Percentiles rank a stretch among this genome's conserved stretches.
These are phyloP conservation scores for Kandelia obovata DNA, from an alignment of 345 rosid species.

Conservation along the genomic window DNA sequence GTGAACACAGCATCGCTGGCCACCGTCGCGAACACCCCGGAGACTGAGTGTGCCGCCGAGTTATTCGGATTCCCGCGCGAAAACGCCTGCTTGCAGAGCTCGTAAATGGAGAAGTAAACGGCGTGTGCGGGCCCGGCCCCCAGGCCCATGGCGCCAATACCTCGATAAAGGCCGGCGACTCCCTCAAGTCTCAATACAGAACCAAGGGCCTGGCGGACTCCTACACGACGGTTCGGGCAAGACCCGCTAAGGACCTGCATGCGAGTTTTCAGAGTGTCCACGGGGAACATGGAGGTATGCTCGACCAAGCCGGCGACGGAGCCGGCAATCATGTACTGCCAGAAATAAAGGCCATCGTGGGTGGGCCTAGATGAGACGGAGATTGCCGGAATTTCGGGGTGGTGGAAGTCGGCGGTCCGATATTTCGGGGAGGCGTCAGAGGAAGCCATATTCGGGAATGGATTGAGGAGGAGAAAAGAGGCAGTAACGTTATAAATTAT, in stretches of 20 bases:
- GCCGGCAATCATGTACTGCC: conserved; percentile 29
- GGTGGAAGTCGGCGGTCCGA: conserved; percentile 16
- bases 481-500: not conserved
- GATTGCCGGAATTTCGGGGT: conserved; percentile 1
- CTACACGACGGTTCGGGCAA: not conserved
- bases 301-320: conserved; percentile 27
- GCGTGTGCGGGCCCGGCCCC: conserved; percentile 32
- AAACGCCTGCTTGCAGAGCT: conserved; percentile 16
- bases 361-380: not conserved
- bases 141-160: conserved; percentile 28
- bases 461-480: not conserved
- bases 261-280: conserved; percentile 27
- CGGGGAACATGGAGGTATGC: conserved; percentile 30
- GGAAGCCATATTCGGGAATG: conserved; percentile 6
- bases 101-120: conserved; percentile 27
- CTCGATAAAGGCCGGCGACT: conserved; percentile 21
- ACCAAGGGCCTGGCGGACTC: conserved; percentile 14
- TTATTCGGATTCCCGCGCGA: conserved; percentile 18
- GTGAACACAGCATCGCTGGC: conserved; percentile 28
- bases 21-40: conserved; percentile 28
- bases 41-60: conserved; percentile 15
- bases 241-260: conserved; percentile 22
- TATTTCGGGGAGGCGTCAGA: conserved; percentile 18
- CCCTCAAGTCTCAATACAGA: conserved; percentile 21
- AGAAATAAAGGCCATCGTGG: conserved; percentile 28